Evolutionary conservation across 768 basidiomycete genomes (phyloP), one percentile per base, ranked within the genome.

Genomic region (Boletus coccyginus): DNA sequence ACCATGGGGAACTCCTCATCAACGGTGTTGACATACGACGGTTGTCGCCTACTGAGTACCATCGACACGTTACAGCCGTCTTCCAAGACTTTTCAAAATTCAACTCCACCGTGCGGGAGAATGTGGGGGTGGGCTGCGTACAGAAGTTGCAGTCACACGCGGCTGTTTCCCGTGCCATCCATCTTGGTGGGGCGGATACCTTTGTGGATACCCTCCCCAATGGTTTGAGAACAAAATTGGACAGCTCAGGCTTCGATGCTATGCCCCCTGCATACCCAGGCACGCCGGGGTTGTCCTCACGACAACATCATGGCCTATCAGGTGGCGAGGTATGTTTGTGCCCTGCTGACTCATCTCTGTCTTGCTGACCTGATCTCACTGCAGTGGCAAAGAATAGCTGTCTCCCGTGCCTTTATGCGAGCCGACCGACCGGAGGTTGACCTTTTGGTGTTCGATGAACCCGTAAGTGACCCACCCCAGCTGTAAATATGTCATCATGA

Each of bases 1-100:
- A 89, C 66, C 69, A 77, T 52, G 92, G 92, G 14, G 72, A 81
- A 32, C 72, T 94, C 49, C 71, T 78, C 50, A 77, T 94, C 66
- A 94, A 94, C 66, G 87, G 77, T 56, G 72, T 80, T 42, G 86
- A 90, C 68, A 77, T 90, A 50, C 81, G 88, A 41, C 76, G 77
- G 33, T 82, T 85, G 66, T 75, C 81, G 53, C 87, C 92, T 19
- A 70, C 70, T 9, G 89, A 92, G 45, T 84, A 89, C 56, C 93
- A 94, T 69, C 74, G 75, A 39, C 90, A 86, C 64, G 73, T 85
- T 14, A 85, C 88, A n/a, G 86, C 86, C 19, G 87, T 94, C 19
- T 90, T 95, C 71, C 93, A 95, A 70, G 86, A 86, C 42, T 94
- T 93, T 70, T 86, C 88, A 49, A 87, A 87, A 67, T 92, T 88